phyloP scores from a whole-genome alignment of 768 basidiomycete species.

The Termitomyces eurrhizus region DNA sequence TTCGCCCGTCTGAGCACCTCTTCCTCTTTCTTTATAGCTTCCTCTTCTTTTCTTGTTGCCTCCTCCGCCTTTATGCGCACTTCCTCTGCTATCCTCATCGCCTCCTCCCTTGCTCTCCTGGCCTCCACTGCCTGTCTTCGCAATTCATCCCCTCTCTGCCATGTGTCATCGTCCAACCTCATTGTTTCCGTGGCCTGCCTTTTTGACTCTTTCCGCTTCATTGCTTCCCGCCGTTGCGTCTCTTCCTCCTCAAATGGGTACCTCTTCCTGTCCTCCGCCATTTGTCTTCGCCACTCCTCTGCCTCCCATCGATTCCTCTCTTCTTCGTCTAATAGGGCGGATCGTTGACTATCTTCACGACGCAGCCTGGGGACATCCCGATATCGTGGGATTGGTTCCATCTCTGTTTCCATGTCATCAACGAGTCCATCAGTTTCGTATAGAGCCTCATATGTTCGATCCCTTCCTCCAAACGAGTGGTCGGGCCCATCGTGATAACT shows the following conservation, averaged over 20 bases:
- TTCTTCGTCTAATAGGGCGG: constrained; percentile 1
- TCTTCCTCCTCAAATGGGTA: constrained; percentile 12
- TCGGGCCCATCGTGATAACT: constrained; percentile 13
- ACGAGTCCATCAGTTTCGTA: constrained; percentile 20
- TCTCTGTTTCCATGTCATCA: constrained; percentile 13
- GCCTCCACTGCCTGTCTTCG: constrained; percentile 19
- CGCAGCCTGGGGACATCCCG: constrained; percentile 1
- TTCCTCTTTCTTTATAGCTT: constrained; percentile 22
- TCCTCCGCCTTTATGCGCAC: constrained; percentile 16
- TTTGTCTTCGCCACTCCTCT: constrained; percentile 5
- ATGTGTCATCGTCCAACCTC: constrained; percentile 13
- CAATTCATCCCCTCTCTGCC: constrained; percentile 18
- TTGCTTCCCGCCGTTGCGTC: constrained; percentile 3
- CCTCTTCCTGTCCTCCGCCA: constrained; percentile 5
- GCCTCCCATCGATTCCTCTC: constrained; percentile 10
- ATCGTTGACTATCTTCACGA: constrained; percentile 1
- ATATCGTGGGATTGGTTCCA: constrained; percentile 4
- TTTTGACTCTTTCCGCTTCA: constrained; percentile 10
- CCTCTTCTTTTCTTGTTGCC: constrained; percentile 18
- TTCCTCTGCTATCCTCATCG: constrained; percentile 9
- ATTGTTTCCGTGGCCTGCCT: constrained; percentile 12
- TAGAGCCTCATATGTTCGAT: constrained; percentile 9
- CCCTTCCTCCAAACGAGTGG: constrained; percentile 20
- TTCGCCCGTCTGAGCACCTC: constrained; percentile 23
- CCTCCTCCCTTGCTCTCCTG: constrained; percentile 20